A percentile compares a stretch with the other conserved stretches of the same genome.
phyloP scores from a whole-genome alignment of 768 basidiomycete genomes.

The Rossbeevera mucosa region DNA sequence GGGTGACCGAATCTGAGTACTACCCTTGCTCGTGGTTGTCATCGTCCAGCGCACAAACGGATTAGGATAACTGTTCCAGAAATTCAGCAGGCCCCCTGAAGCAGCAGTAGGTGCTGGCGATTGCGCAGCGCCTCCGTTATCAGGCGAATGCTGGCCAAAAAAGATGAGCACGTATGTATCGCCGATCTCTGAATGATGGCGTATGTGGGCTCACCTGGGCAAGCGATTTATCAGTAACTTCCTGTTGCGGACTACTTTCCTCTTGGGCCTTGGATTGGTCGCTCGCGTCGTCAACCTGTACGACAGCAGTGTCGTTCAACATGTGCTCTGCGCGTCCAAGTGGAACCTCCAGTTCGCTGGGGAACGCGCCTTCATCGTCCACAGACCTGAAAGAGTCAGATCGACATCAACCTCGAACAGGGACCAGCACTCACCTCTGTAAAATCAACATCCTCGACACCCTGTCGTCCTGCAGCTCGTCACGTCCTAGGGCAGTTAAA shows the following conservation, averaged over 20 bases:
- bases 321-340: constrained; percentile 58
- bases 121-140: constrained; percentile 21
- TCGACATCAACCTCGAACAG: not conserved
- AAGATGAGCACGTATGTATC: not conserved
- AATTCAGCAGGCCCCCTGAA: constrained; percentile 50
- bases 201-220: constrained; percentile 18
- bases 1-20: constrained; percentile 16
- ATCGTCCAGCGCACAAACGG: constrained; percentile 49
- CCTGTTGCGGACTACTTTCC: constrained; percentile 17
- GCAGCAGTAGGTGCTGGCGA: constrained; percentile 19
- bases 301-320: constrained; percentile 39
- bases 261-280: constrained; percentile 16
- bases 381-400: constrained; percentile 38
- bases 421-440: constrained; percentile 46
- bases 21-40: constrained; percentile 18
- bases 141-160: constrained; percentile 20
- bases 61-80: constrained; percentile 58
- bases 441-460: constrained; percentile 62
- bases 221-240: constrained; percentile 16
- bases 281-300: constrained; percentile 7
- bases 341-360: constrained; percentile 56
- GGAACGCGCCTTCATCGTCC: constrained; percentile 54
- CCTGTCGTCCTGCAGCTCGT: constrained; percentile 72
- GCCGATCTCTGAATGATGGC: not conserved
- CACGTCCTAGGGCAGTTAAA: constrained; percentile 63